Evolutionary conservation across 2,329 filamentous ascomycete genomes (phyloP).

Genomic region (Aspergillus ochraceus): DNA sequence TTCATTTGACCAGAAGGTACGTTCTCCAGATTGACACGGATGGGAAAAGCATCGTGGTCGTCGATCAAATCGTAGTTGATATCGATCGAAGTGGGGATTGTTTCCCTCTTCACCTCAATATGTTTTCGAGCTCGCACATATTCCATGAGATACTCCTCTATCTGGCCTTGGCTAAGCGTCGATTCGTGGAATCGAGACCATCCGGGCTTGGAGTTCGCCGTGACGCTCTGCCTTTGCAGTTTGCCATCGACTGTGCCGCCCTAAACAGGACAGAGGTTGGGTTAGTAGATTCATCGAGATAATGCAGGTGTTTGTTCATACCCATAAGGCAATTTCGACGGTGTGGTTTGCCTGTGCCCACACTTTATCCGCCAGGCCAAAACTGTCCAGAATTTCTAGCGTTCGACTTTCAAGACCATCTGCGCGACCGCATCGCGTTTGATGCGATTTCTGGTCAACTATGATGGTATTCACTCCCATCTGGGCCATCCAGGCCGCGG

Average conservation of each 20-base stretch:
- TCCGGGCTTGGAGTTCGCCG: conserved; percentile 62
- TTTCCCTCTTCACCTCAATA: conserved; percentile 59
- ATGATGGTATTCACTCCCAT: conserved; percentile 12
- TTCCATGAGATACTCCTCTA: conserved; percentile 67
- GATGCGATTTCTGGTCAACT: conserved; percentile 14
- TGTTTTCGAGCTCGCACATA: conserved; percentile 56
- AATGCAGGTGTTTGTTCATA: not conserved
- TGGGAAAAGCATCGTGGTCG: conserved; percentile 55
- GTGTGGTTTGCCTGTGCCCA: conserved; percentile 43
- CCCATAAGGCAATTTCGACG: conserved; percentile 32
- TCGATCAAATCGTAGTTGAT: conserved; percentile 55
- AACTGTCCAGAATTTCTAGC: conserved; percentile 71
- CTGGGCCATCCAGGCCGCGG: conserved; percentile 13
- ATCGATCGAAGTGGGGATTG: conserved; percentile 56
- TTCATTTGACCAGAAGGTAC: not conserved
- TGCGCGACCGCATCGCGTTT: conserved; percentile 40
- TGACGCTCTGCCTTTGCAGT: conserved; percentile 60
- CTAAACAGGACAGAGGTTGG: conserved; percentile 43
- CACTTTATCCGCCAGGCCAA: conserved; percentile 64
- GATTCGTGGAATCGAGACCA: conserved; percentile 65
- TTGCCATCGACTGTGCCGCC: conserved; percentile 56
- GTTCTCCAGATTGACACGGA: conserved; percentile 60
- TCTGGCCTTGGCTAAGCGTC: conserved; percentile 69
- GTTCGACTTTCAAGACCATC: conserved; percentile 65
- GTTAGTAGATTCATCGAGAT: not conserved